A percentile compares a stretch with the other conserved stretches of the same genome.
Evolutionary conservation across 495 filamentous ascomycete species (phyloP).

Genomic region (Lindgomyces ingoldianus): DNA sequence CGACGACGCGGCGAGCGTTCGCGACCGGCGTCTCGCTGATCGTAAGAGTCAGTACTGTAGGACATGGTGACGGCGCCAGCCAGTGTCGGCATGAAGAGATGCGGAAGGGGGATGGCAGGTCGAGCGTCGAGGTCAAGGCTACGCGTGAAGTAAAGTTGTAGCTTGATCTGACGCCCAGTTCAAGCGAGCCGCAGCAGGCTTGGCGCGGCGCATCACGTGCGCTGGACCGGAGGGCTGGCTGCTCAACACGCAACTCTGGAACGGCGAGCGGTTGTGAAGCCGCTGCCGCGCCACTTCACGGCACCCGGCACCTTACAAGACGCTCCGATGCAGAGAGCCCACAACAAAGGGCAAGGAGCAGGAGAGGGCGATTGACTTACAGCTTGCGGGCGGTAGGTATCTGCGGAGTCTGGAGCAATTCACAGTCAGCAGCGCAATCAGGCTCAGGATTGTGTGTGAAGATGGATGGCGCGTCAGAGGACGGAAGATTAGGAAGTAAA

Average conservation of each 20-base stretch:
- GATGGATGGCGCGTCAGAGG: conserved; percentile 1
- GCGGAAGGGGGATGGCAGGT: conserved; percentile 3
- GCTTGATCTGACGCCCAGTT: background rate
- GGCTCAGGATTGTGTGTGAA: background rate
- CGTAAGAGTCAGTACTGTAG: conserved; percentile 33
- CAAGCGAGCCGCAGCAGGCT: conserved; percentile 4
- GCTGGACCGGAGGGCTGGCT: conserved; percentile 8
- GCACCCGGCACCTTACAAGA: background rate
- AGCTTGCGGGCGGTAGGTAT: conserved; percentile 32
- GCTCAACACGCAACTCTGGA: background rate
- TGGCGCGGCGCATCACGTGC: conserved; percentile 18
- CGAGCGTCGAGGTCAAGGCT: background rate
- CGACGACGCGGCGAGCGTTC: conserved; percentile 91
- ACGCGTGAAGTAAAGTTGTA: conserved; percentile 3
- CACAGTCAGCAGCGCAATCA: conserved; percentile 8
- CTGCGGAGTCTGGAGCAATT: conserved; percentile 25
- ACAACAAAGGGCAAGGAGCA: background rate
- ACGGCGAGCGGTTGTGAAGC: background rate
- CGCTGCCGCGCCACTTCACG: background rate
- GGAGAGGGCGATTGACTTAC: conserved; percentile 19
- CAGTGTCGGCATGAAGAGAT: background rate
- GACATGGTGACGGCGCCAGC: conserved; percentile 21
- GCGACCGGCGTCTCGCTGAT: conserved; percentile 75
- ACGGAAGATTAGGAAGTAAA: conserved; percentile 1
- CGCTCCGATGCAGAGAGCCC: background rate